Conservation (phyloP, 129 eudicot genomes). For the Dittrichia graveolens region DNA sequence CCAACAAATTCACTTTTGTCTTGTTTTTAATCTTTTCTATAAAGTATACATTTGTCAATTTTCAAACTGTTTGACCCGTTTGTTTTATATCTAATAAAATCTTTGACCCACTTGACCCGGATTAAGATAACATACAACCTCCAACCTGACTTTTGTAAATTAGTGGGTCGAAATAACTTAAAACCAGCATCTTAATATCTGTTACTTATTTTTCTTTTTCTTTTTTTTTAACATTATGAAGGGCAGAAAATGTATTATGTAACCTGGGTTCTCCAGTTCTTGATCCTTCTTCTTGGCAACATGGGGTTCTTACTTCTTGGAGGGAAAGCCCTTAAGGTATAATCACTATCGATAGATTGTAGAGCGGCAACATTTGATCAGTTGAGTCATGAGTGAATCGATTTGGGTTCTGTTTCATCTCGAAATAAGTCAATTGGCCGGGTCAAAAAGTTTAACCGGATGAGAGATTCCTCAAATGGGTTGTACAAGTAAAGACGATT, state of each 20-base stretch:
- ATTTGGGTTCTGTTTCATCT: background rate
- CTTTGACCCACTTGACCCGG: no score
- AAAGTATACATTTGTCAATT: no score
- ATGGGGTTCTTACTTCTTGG: conserved; percentile 67
- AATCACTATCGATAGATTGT: background rate
- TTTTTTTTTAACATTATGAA: conserved; percentile 8
- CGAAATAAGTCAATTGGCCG: background rate
- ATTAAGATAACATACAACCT: no score
- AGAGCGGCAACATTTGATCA: no score
- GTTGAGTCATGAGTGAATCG: background rate
- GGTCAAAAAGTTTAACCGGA: background rate
- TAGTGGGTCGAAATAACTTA: no score
- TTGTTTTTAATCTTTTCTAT: no score
- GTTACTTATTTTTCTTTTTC: background rate
- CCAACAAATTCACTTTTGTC: no score
- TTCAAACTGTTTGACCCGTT: no score
- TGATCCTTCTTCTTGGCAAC: conserved; percentile 47
- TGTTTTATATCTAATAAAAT: no score
- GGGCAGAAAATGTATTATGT: conserved; percentile 47
- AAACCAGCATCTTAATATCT: no score
- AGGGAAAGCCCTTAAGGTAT: conserved; percentile 57
- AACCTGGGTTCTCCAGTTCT: conserved; percentile 56
- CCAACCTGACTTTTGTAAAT: no score
- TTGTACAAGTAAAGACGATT: no score
- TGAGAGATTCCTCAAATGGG: background rate